These are phyloP conservation scores for Royoungia palumana DNA, from an alignment of 768 basidiomycete species.

Conservation along the genomic window DNA sequence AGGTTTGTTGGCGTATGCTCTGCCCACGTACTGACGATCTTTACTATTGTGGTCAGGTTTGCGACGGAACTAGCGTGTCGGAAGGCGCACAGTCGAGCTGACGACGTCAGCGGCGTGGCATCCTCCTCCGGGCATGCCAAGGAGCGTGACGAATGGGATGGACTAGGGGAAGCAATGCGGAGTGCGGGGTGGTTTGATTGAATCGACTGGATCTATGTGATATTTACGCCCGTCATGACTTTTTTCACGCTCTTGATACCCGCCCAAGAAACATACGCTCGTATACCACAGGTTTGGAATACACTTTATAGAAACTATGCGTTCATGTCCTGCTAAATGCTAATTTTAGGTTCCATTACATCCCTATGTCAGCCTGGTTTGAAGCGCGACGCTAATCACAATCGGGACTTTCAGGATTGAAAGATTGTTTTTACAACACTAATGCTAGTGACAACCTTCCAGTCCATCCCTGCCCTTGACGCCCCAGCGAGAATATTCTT, in stretches of 20 bases:
- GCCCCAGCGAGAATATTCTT: too few relatives aligned
- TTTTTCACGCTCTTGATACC: slow-evolving; percentile 5
- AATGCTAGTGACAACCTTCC: too few relatives aligned
- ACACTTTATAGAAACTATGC: too few relatives aligned
- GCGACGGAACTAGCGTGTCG: slow-evolving; percentile 81
- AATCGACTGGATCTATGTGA: slow-evolving; percentile 1
- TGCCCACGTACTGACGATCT: too few relatives aligned
- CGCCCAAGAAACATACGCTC: neutral
- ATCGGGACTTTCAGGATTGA: too few relatives aligned
- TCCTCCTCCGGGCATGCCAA: slow-evolving; percentile 16
- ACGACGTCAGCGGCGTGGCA: slow-evolving; percentile 1
- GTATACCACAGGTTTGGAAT: neutral
- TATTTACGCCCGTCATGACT: neutral
- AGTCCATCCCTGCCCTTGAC: too few relatives aligned
- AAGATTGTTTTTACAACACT: too few relatives aligned
- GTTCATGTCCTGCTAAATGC: too few relatives aligned
- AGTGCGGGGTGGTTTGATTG: slow-evolving; percentile 72
- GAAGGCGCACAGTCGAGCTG: slow-evolving; percentile 41
- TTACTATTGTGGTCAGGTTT: slow-evolving; percentile 46
- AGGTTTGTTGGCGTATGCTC: slow-evolving; percentile 8
- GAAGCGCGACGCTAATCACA: too few relatives aligned
- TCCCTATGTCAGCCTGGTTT: too few relatives aligned
- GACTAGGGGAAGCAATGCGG: slow-evolving; percentile 70
- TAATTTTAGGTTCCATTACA: too few relatives aligned
- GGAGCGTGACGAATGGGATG: slow-evolving; percentile 57